These are phyloP conservation scores for Marasmius oreades DNA, from an alignment of 1,284 basidiomycete species.

Conservation along the genomic window DNA sequence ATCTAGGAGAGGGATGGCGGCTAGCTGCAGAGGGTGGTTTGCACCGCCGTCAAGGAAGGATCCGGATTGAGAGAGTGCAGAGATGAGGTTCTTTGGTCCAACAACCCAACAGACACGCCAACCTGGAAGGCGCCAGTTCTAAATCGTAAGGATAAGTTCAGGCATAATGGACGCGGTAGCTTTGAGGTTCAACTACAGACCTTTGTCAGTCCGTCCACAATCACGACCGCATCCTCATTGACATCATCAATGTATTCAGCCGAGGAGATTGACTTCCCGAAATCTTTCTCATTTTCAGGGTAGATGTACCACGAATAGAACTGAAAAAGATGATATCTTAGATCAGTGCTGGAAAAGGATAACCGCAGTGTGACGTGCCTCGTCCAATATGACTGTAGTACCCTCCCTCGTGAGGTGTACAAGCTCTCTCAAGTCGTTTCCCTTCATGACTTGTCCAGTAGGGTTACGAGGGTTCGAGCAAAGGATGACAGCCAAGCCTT, in stretches of 20 bases:
- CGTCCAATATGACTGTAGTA: slow-evolving; percentile 85
- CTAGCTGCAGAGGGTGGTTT: slow-evolving; percentile 85
- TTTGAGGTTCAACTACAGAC: slow-evolving; percentile 31
- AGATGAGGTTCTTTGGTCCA: slow-evolving; percentile 88
- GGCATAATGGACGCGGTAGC: neutral
- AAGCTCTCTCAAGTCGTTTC: slow-evolving; percentile 78
- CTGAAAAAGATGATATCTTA: slow-evolving; percentile 30
- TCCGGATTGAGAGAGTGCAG: slow-evolving; percentile 80
- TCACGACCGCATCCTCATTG: slow-evolving; percentile 77
- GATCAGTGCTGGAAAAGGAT: neutral
- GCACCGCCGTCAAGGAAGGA: slow-evolving; percentile 84
- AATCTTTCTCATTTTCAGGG: slow-evolving; percentile 70
- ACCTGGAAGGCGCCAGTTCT: slow-evolving; percentile 90
- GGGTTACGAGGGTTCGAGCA: slow-evolving; percentile 92
- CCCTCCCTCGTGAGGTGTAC: slow-evolving; percentile 69
- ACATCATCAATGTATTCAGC: slow-evolving; percentile 86
- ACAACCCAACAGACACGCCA: slow-evolving; percentile 96
- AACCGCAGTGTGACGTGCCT: slow-evolving; percentile 42
- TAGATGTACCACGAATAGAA: slow-evolving; percentile 95
- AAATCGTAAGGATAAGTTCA: slow-evolving; percentile 3
- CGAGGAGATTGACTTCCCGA: slow-evolving; percentile 78
- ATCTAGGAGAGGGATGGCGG: slow-evolving; percentile 79
- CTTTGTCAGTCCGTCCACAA: slow-evolving; percentile 93
- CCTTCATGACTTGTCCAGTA: slow-evolving; percentile 76
- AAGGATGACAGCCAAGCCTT: slow-evolving; percentile 84